Evolutionary conservation across 768 basidiomycete species (phyloP), one percentile per base, ranked within the genome.

Genomic region (Lentinula sp.): DNA sequence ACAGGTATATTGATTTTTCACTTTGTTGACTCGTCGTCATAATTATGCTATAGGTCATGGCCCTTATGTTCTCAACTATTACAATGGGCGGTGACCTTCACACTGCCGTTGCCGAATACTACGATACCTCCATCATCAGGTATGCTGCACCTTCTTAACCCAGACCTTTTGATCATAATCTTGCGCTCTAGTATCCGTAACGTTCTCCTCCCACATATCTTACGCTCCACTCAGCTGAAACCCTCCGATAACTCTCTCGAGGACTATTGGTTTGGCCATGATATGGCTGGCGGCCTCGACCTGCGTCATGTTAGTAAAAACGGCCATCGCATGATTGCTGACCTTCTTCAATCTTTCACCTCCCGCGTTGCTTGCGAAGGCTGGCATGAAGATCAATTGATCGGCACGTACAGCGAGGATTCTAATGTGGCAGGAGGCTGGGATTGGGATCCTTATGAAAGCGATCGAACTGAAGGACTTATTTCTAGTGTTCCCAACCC

Each of bases 361-460:
- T 56, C 55, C n/a, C 55, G 55, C 4, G 55, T 56, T 1, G 55
- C 55, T 21, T 56, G 55, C 23, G 55, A 56, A 43, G 55, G 55
- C 5, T 56, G 55, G 55, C 55, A 40, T 11, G 55, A 56, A 56
- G 55, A 48, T 5, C 46, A 48, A 1, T 9, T 40, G 1, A 16
- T 23, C 16, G 55, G 37, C 1, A 21, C 55, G 3, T 40, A 1
- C 1, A 11, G 23, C 40, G 46, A 23, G 46, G 10, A 48, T n/a
- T 48, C 46, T 9, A 18, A 48, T 11, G 21, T 48, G 0, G 40
- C 43, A 9, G 55, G 55, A 42, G 37, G 23, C 11, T 56, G 55
- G 55, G 55, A 56, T 16, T 56, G 55, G 55, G 10, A 18, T 40
- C 55, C 55, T 0, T 48, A 21, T 18, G 46, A 48, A 8, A 23